phyloP scores from a whole-genome alignment of 441 rosid genomes.

The Syzygium malaccense region DNA sequence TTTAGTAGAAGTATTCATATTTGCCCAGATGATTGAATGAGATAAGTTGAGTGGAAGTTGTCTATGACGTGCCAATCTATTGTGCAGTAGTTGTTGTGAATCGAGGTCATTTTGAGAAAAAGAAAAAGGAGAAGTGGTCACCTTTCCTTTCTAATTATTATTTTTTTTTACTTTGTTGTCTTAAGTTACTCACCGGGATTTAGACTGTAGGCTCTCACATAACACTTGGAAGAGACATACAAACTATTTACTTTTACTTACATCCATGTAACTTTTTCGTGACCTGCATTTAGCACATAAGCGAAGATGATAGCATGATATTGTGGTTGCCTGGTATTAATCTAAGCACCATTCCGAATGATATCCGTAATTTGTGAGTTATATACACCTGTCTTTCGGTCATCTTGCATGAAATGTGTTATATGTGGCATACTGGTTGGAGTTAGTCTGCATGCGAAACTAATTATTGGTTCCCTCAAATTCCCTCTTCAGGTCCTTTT shows the following conservation, averaged over 20 bases:
- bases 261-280: not conserved
- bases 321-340: not conserved
- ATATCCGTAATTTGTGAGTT: not conserved
- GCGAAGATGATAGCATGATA: not conserved
- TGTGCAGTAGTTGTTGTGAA: not conserved
- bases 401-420: not conserved
- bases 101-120: not conserved
- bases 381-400: not conserved
- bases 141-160: not conserved
- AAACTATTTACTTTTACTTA: not conserved
- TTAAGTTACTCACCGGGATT: not conserved
- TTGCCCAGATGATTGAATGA: not conserved
- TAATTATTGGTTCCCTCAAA: not conserved
- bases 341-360: not conserved
- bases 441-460: not conserved
- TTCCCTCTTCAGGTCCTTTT: constrained; percentile 58
- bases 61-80: not conserved
- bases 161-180: not conserved
- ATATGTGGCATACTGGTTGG: not conserved
- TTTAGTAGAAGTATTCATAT: not conserved
- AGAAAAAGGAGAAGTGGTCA: not conserved
- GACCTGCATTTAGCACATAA: not conserved
- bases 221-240: not conserved
- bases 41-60: not conserved
- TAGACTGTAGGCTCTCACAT: not conserved